Evolutionary conservation across 2,329 filamentous ascomycete species (phyloP), one percentile per base, ranked within the genome.

Genomic region (Amphichorda felina): DNA sequence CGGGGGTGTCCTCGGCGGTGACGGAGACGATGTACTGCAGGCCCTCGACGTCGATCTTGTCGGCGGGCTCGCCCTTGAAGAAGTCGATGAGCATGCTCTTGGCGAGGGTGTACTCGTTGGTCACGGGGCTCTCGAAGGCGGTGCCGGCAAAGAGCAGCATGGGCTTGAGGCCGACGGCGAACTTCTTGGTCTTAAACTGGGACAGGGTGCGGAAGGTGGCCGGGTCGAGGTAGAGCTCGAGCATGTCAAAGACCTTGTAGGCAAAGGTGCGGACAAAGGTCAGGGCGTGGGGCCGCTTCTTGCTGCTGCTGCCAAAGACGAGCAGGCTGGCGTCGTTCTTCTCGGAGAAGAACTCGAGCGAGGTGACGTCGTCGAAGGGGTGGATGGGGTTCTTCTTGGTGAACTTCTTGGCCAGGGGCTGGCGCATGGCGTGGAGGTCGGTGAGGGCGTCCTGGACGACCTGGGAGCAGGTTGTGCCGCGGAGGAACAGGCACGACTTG

Each of bases 331-430:
- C 79, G 58, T 98, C 91, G 63, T 98, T 98, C 68, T 96, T 98
- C 55, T 88, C 79, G 43, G 82, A 81, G 67, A 98, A 88, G 67
- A 98, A 98, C 61, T 95, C 86, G 45, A 96, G 73, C 36, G 82
- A 89, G 19, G 80, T 69, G 43, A 82, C 66, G 56, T 93, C 87
- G 59, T 95, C 89, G 59, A 98, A 98, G 2, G 91, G 91, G 59
- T 91, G 87, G 49, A 94, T 82, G 47, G 78, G 71, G 61, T 98
- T 98, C 68, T 96, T 96, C 73, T 96, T 98, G 61, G 78, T 84
- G 66, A 98, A 94, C 47, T 88, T 87, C 59, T 93, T 81, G 44
- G 80, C 79, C 41, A 89, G 71, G 3, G 88, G 87, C 51, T 82
- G 79, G 49, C 89, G 88, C 52, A 98, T 69, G 33, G 84, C 74